Conservation (phyloP, 345 rosid species). For the Populus tremula region DNA sequence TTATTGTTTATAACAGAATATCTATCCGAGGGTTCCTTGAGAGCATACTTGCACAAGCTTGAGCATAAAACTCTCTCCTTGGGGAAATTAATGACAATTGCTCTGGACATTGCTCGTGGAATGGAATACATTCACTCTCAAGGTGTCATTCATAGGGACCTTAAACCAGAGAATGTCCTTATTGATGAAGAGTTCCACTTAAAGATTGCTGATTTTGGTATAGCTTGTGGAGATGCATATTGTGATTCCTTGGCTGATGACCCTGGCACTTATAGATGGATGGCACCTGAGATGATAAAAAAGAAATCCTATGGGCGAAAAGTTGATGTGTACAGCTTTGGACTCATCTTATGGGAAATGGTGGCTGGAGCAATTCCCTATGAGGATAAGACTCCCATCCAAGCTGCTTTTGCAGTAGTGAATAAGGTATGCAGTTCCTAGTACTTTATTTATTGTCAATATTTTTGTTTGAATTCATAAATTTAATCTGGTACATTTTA, state of each 20-base stretch:
- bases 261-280: conserved; percentile 98
- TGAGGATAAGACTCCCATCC: conserved; percentile 97
- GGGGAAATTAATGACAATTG: conserved; percentile 54
- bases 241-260: conserved; percentile 87
- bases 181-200: conserved; percentile 65
- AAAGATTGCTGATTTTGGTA: conserved; percentile 96
- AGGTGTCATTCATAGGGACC: conserved; percentile 90
- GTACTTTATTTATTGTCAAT: background rate
- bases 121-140: conserved; percentile 92
- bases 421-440: conserved; percentile 57
- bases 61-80: conserved; percentile 72
- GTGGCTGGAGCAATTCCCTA: conserved; percentile 86
- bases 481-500: background rate
- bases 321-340: conserved; percentile 94
- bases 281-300: conserved; percentile 99
- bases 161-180: conserved; percentile 92
- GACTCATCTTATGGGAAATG: conserved; percentile 97
- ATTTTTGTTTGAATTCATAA: background rate
- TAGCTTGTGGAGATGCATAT: conserved; percentile 85
- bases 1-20: conserved; percentile 70
- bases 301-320: conserved; percentile 73
- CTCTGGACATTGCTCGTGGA: conserved; percentile 81
- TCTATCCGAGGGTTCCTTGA: conserved; percentile 68
- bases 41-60: conserved; percentile 90
- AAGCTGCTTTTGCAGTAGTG: conserved; percentile 99